Base-by-base conservation (phyloP, 495 filamentous ascomycete species). In the Daldinia bambusicola region DNA sequence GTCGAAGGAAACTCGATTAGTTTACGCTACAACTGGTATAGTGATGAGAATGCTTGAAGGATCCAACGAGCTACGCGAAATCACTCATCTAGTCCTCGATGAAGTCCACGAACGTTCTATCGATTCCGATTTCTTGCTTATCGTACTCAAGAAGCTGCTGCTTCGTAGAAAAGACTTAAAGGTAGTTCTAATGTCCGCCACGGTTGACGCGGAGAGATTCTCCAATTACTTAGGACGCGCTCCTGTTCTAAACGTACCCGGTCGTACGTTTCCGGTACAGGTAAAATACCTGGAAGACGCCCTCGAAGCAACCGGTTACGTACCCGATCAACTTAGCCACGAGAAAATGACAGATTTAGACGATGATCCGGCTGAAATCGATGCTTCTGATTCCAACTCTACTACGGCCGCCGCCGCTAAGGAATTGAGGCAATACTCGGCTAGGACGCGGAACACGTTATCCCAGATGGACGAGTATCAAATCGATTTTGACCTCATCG, bases 11-110 rank as follows among this genome's bases (percentile, higher is more conserved):
- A 99, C 94, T 5, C 84, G 92, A 61, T 85, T 99, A 26, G 87
- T 98, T 5, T 99, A 93, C 79, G 95, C 94, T 38, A 90, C 88
- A 4, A 90, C 88, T 4, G 95, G 95, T 80, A 96, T 98, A 69
- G 92, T 99, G 6, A 92, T 98, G 84, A 90, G 95, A 13, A 99
- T 98, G 95, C 83, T 99, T 9, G 95, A 99, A 79, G 89, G 90
- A 2, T 93, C 92, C 0, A 89, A 92, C 67, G 90, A 94, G 52
- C 87, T 99, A 50, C 84, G 87, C 51, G 95, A 97, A 58, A 90
- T 98, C 58, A 96, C 93, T 2, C 95, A 98, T 79, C 85, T 99
- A 58, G 88, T 99, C 53, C 86, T 99, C 22, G 95, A 99, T 71
- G 95, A 99, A 78, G 93, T 97, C 3, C 95, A 98, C 78, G 94